A percentile compares a stretch with the other conserved stretches of the same genome.
Conservation (phyloP, 2,329 filamentous ascomycete genomes). For the Verticillium longisporum region DNA sequence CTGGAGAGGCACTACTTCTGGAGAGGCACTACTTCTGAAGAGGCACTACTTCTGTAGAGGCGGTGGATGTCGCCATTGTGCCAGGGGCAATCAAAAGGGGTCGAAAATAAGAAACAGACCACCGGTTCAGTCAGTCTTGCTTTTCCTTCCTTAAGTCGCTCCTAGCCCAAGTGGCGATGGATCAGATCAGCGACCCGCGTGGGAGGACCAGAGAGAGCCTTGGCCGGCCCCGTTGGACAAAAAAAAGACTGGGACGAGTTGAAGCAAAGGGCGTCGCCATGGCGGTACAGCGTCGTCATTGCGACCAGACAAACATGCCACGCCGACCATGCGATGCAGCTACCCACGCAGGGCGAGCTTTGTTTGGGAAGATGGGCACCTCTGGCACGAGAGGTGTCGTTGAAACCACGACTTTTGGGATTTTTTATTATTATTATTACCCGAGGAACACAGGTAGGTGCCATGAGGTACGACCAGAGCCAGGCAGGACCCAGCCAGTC, state of each 20-base stretch:
- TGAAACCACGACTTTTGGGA: neutral
- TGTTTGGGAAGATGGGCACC: neutral
- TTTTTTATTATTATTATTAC: too few species aligned
- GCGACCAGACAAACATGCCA: neutral
- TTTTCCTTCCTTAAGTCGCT: neutral
- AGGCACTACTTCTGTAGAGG: too few species aligned
- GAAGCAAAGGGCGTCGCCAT: neutral
- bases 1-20: neutral
- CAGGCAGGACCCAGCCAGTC: too few species aligned
- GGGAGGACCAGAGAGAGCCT: neutral
- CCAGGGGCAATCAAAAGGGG: neutral
- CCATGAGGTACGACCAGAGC: too few species aligned
- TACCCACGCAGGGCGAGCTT: neutral
- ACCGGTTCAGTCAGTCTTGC: neutral
- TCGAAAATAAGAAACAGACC: neutral
- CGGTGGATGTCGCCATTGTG: neutral
- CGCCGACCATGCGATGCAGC: neutral
- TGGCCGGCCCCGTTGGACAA: neutral
- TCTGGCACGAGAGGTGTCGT: neutral
- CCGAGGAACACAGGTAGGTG: too few species aligned
- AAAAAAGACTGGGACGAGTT: neutral
- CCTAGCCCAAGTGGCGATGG: neutral
- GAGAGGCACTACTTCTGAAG: too few species aligned
- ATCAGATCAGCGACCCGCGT: neutral
- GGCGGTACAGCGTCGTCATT: neutral